phyloP scores from a whole-genome alignment of 2,329 filamentous ascomycete genomes.

The Colletotrichum orchidophilum region DNA sequence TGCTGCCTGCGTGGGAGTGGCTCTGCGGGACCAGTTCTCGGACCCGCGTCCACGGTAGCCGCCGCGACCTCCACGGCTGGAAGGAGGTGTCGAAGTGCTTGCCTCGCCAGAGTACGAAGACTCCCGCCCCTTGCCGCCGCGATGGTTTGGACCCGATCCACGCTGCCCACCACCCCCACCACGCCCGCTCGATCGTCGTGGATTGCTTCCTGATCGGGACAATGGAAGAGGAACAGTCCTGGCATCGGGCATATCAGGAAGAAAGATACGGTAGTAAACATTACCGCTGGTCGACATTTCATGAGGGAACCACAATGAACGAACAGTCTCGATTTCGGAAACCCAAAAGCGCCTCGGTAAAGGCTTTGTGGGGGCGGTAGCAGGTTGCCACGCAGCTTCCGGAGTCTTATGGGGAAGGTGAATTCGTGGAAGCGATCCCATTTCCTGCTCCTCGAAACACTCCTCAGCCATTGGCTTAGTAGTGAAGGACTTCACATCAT shows the following conservation, averaged over 20 bases:
- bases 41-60: constrained; percentile 50
- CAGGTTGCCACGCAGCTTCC: constrained; percentile 70
- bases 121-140: constrained; percentile 36
- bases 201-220: constrained; percentile 43
- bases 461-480: constrained; percentile 80
- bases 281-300: constrained; percentile 35
- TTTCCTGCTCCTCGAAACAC: constrained; percentile 84
- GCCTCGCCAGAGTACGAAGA: constrained; percentile 30
- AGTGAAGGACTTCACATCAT: constrained; percentile 48
- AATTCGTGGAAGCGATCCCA: constrained; percentile 78
- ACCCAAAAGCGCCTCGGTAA: constrained; percentile 62
- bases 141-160: constrained; percentile 31
- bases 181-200: constrained; percentile 39
- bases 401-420: constrained; percentile 72
- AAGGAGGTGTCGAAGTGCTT: constrained; percentile 36
- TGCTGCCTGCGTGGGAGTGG: constrained; percentile 28
- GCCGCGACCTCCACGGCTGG: constrained; percentile 48
- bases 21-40: constrained; percentile 52
- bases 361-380: constrained; percentile 62
- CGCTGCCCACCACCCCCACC: constrained; percentile 27
- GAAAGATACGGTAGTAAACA: constrained; percentile 44
- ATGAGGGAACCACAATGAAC: constrained; percentile 38
- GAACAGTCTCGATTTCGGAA: constrained; percentile 47
- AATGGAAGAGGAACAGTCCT: constrained; percentile 51
- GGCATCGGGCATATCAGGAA: constrained; percentile 52